A percentile compares a stretch with the other conserved stretches of the same genome.
Conservation (phyloP, 2,329 filamentous ascomycete species). For the Metarhizium anisopliae region DNA sequence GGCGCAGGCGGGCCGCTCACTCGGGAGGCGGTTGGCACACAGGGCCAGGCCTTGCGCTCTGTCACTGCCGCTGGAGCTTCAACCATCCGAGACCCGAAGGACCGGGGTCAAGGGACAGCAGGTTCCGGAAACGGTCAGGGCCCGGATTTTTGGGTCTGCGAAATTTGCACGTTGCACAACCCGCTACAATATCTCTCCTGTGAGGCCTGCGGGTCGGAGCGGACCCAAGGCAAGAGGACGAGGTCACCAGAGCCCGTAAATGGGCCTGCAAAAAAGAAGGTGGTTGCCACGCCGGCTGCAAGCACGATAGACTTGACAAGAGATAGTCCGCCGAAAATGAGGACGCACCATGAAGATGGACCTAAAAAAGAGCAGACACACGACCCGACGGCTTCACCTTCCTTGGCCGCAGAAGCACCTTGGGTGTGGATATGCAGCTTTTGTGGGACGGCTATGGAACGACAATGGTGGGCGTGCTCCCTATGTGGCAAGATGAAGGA, state of each 20-base stretch:
- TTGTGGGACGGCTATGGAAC: constrained; percentile 43
- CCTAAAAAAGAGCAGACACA: constrained; percentile 1
- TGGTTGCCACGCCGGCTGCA: neutral
- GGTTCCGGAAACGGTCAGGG: neutral
- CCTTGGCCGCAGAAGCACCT: constrained; percentile 8
- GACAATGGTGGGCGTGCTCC: constrained; percentile 49
- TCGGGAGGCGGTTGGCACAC: constrained; percentile 10
- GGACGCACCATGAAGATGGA: constrained; percentile 1
- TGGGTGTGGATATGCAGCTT: constrained; percentile 42
- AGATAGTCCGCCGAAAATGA: constrained; percentile 18
- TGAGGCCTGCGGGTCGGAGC: constrained; percentile 44
- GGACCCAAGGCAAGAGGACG: constrained; percentile 14
- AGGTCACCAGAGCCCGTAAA: constrained; percentile 4
- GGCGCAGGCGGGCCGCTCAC: constrained; percentile 22
- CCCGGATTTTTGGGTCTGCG: constrained; percentile 40
- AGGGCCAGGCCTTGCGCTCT: neutral
- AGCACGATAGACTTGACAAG: constrained; percentile 25
- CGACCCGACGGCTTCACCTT: constrained; percentile 8
- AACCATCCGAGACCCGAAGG: neutral
- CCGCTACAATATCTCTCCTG: constrained; percentile 41
- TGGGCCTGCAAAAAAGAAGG: constrained; percentile 8
- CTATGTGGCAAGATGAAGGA: constrained; percentile 46
- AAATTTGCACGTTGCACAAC: constrained; percentile 49
- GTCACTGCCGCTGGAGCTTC: neutral
- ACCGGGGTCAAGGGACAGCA: neutral